Evolutionary conservation across 306 rosid genomes (phyloP).

Genomic region (Cyamopsis tetragonoloba): DNA sequence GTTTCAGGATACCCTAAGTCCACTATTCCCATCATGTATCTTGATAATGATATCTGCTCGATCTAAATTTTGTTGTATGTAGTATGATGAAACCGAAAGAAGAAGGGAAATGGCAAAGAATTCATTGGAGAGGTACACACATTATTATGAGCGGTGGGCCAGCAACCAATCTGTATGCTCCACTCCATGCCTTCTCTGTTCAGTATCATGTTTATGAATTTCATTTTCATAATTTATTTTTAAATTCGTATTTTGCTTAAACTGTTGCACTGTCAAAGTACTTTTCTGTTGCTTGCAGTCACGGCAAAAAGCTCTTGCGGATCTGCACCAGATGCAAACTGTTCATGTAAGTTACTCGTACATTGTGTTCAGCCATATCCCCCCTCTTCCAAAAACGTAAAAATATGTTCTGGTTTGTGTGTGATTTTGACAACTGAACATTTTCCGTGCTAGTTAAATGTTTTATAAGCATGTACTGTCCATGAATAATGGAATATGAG

Average conservation of each 20-base stretch:
- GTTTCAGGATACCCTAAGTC: conserved; percentile 5
- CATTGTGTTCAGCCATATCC: background rate
- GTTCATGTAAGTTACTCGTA: conserved; percentile 58
- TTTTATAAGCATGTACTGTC: background rate
- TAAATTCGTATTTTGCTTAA: background rate
- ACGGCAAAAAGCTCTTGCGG: conserved; percentile 89
- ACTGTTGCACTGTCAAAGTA: background rate
- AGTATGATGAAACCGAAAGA: conserved; percentile 76
- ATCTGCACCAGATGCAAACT: conserved; percentile 88
- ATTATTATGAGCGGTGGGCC: conserved; percentile 99
- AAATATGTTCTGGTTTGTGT: background rate
- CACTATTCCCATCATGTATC: background rate
- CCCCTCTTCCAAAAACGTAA: background rate
- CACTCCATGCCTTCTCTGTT: conserved; percentile 7
- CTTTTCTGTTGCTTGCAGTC: conserved; percentile 54
- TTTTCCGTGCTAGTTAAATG: background rate
- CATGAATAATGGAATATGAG: conserved; percentile 4
- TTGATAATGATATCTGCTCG: conserved; percentile 18
- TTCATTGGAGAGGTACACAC: conserved; percentile 95
- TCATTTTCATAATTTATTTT: background rate
- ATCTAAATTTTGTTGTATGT: conserved; percentile 24
- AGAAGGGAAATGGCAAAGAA: conserved; percentile 99
- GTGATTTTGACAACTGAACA: conserved; percentile 1
- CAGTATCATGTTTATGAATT: background rate
- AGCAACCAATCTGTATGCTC: conserved; percentile 86